Evolutionary conservation across 1,139 yeast genomes (phyloP), one percentile per base, ranked within the genome.

Genomic region (Nadsonia commutata): DNA sequence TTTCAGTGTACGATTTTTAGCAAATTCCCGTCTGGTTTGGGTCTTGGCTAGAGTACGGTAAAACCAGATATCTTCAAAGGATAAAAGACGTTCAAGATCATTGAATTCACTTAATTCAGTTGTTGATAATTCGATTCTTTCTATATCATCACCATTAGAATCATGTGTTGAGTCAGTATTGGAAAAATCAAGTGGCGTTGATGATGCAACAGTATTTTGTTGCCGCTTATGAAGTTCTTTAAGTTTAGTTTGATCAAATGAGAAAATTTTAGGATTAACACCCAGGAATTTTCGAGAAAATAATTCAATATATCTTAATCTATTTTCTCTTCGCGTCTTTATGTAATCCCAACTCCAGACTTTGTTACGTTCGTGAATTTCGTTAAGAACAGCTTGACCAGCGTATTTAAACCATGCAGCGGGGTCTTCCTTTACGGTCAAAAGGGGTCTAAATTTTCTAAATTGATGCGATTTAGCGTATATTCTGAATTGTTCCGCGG

Each of bases 321-420:
- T 68, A 55, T 81, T 78, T 47, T 81, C 82, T 50, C 94, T 67
- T 54, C 94, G 71, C 45, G 68, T 70, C 43, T 74, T 74, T 51
- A 90, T 76, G 55, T 74, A 73, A 2, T 72, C 93, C 98, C 98
- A 93, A 37, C 86, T 78, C 94, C 95, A 84, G 54, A 74, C 78
- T 51, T 78, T 72, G 54, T 83, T 76, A 52, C 71, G 75, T 49
- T 84, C 90, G 52, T 82, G 95, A 33, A 93, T 79, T 57, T 86
- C 95, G 47, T 76, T 68, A 43, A 75, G 64, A 2, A 90, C 81
- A 17, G 84, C 77, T 22, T 72, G 64, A 0, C 83, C 93, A 2
- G 90, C 82, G 58, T 82, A 93, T 50, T 67, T 63, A 53, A 90
- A 75, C 98, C 98, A 93, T 37, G 73, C 78, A 42, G 61, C 66